These are phyloP conservation scores for Acanthamoeba lenticulata DNA, from an alignment of 208 protist genomes.

Conservation along the genomic window DNA sequence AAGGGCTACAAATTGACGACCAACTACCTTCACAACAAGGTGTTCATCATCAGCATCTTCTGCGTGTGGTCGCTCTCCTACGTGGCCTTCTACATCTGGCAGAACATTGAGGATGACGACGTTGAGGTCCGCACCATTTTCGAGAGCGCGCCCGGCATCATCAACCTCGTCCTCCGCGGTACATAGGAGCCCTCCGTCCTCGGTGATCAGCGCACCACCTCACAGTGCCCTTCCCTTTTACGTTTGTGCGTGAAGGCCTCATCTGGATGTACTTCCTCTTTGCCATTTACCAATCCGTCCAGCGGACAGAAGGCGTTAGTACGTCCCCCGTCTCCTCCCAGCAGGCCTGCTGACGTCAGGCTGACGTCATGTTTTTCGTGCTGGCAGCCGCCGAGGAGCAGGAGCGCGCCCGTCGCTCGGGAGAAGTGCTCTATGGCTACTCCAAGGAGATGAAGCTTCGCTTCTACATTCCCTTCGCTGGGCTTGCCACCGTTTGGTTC, in stretches of 20 bases:
- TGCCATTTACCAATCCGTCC: background rate
- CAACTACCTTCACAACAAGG: slow-evolving; percentile 11
- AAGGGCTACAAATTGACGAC: background rate
- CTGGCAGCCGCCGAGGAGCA: background rate
- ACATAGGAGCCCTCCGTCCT: too few relatives aligned
- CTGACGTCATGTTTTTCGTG: background rate
- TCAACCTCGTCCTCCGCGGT: slow-evolving; percentile 10
- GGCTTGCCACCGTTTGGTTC: background rate
- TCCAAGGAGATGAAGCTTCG: background rate
- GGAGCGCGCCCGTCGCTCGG: background rate
- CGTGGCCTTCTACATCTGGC: slow-evolving; percentile 3
- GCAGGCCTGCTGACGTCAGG: background rate
- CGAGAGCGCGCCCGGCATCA: background rate
- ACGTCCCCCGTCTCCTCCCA: background rate
- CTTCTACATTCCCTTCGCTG: background rate
- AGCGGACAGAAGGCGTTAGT: background rate
- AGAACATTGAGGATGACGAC: background rate
- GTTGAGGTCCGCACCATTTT: background rate
- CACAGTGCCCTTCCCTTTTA: background rate
- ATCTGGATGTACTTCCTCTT: background rate
- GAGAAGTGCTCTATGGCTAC: slow-evolving; percentile 15
- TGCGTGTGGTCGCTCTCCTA: slow-evolving; percentile 13
- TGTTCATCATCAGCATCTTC: background rate
- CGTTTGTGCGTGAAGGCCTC: background rate
- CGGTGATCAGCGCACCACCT: too few relatives aligned